Conservation (phyloP, 2,329 filamentous ascomycete genomes). For the Neonectria ditissima region DNA sequence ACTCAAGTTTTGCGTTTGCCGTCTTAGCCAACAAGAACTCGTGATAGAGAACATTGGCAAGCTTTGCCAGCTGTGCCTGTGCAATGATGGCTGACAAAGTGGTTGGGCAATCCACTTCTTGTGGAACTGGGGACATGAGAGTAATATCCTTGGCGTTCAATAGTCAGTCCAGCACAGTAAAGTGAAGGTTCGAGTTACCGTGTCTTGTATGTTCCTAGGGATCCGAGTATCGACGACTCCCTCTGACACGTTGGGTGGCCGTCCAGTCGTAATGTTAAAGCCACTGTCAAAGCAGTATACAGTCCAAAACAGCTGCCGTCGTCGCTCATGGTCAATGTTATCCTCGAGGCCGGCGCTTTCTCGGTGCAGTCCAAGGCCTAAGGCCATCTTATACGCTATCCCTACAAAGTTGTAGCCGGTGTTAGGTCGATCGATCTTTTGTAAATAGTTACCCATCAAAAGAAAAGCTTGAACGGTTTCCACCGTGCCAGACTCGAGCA, state of each 20-base stretch:
- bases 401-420: conserved; percentile 62
- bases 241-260: conserved; percentile 53
- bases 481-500: conserved; percentile 56
- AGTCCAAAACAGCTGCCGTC: conserved; percentile 49
- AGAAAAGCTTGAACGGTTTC: conserved; percentile 56
- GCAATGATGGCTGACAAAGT: conserved; percentile 55
- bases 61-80: conserved; percentile 55
- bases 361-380: conserved; percentile 59
- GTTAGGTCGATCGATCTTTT: conserved; percentile 60
- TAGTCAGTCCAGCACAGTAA: not conserved
- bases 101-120: conserved; percentile 52
- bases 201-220: conserved; percentile 56
- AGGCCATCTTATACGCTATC: conserved; percentile 59
- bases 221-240: conserved; percentile 52
- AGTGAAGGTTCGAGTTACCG: conserved; percentile 34
- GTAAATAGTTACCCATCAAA: conserved; percentile 59
- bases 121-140: conserved; percentile 33
- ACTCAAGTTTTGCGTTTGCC: conserved; percentile 48
- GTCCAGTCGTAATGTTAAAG: conserved; percentile 58
- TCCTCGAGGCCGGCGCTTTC: conserved; percentile 46
- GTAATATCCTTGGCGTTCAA: conserved; percentile 2
- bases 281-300: conserved; percentile 57
- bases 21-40: conserved; percentile 54
- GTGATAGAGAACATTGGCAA: conserved; percentile 56
- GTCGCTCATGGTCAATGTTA: conserved; percentile 45